A percentile compares a stretch with the other conserved stretches of the same genome.
phyloP scores from a whole-genome alignment of 2,329 filamentous ascomycete species.

The Claviceps fusiformis region DNA sequence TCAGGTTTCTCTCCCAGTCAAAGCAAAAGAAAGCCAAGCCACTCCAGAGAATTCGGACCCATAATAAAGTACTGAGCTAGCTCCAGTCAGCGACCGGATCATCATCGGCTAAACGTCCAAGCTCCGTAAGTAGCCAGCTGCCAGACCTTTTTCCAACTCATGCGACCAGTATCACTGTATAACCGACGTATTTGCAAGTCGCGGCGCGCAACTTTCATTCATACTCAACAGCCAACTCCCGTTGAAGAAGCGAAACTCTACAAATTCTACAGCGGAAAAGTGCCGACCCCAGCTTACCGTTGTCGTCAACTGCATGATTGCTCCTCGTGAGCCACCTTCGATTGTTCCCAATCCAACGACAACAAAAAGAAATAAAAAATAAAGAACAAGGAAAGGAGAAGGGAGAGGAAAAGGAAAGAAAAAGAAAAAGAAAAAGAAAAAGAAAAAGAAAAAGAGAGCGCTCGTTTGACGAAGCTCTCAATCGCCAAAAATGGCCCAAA shows the following conservation, averaged over 20 bases:
- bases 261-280: background rate
- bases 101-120: slow-evolving; percentile 15
- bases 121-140: background rate
- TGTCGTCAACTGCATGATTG: background rate
- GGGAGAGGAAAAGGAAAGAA: background rate
- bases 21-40: no score
- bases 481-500: slow-evolving; percentile 46
- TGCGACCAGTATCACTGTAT: background rate
- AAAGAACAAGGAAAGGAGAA: background rate
- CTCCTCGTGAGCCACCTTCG: background rate
- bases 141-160: background rate
- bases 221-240: background rate
- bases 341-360: background rate
- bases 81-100: slow-evolving; percentile 9
- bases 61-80: background rate
- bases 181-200: background rate
- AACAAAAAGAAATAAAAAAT: background rate
- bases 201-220: background rate
- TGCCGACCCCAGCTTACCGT: background rate
- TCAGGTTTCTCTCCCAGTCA: background rate
- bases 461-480: background rate
- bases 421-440: background rate
- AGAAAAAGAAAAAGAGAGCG: background rate
- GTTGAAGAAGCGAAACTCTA: background rate
- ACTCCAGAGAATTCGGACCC: slow-evolving; percentile 4